phyloP scores from a whole-genome alignment of 2,329 filamentous ascomycete genomes.

The Botrytis cinerea region DNA sequence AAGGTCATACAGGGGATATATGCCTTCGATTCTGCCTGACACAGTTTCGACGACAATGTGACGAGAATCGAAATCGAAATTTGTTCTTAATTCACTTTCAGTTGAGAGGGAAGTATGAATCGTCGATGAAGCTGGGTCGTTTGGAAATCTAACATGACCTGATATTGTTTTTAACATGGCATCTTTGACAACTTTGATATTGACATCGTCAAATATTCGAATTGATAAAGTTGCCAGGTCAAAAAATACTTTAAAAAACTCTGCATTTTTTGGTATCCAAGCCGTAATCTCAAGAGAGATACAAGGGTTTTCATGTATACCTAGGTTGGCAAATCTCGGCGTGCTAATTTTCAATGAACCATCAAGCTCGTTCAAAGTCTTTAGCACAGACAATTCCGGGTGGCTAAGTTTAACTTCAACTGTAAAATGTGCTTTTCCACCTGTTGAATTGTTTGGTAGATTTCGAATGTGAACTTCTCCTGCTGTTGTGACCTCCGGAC shows the following conservation, averaged over 20 bases:
- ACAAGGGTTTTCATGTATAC: slow-evolving; percentile 30
- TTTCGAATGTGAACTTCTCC: slow-evolving; percentile 37
- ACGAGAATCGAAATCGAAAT: slow-evolving; percentile 29
- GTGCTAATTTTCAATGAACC: slow-evolving; percentile 35
- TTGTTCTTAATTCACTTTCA: background rate
- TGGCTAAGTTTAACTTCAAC: slow-evolving; percentile 36
- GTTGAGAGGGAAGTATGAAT: slow-evolving; percentile 21
- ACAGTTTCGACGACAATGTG: slow-evolving; percentile 35
- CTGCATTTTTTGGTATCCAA: slow-evolving; percentile 39
- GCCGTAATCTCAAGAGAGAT: slow-evolving; percentile 39
- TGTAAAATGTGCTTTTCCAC: slow-evolving; percentile 34
- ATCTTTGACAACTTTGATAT: slow-evolving; percentile 31
- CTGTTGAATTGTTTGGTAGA: slow-evolving; percentile 30
- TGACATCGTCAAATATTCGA: slow-evolving; percentile 33
- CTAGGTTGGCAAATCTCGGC: slow-evolving; percentile 31
- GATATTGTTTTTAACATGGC: slow-evolving; percentile 32
- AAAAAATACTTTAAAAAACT: slow-evolving; percentile 33
- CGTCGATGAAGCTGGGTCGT: background rate
- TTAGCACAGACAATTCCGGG: slow-evolving; percentile 28
- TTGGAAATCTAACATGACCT: slow-evolving; percentile 36
- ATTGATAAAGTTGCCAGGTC: slow-evolving; percentile 33
- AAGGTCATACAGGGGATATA: slow-evolving; percentile 38
- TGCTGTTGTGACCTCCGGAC: slow-evolving; percentile 27
- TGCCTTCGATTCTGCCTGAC: slow-evolving; percentile 37
- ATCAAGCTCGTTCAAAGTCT: slow-evolving; percentile 32